Conservation (phyloP, 306 rosid species). For the Pyrus bretschneideri region DNA sequence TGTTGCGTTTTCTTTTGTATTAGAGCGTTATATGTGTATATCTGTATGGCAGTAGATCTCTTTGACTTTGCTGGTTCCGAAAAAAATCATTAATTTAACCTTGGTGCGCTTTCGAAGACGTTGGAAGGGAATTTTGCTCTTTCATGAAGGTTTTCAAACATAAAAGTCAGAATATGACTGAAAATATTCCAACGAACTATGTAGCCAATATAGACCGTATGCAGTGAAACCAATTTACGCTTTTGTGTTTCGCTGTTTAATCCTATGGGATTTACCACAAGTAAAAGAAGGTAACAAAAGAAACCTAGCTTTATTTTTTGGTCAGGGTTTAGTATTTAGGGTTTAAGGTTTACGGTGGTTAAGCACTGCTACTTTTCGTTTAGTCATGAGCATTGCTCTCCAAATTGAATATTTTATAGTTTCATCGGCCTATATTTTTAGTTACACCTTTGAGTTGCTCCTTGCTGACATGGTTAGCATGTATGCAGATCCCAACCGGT, state of each 20-base stretch:
- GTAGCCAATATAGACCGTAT: background rate
- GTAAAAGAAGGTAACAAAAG: background rate
- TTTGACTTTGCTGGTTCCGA: background rate
- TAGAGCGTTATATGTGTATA: no score
- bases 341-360: no score
- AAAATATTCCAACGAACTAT: background rate
- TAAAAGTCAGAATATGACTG: background rate
- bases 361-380: no score
- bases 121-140: background rate
- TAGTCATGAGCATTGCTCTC: no score
- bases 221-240: background rate
- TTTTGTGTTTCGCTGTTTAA: background rate
- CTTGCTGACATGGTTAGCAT: background rate
- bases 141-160: background rate
- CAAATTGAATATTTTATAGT: background rate
- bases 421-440: background rate
- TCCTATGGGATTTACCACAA: background rate
- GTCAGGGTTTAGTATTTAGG: no score
- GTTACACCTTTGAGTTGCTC: background rate
- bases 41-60: background rate
- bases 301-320: no score
- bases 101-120: background rate
- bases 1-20: no score
- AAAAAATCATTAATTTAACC: background rate
- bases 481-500: conserved; percentile 34